Percentiles rank a stretch among this genome's conserved stretches.
These are phyloP conservation scores for Elongisporangium undulatum DNA, from an alignment of 352 stramenopile genomes.

Conservation along the genomic window DNA sequence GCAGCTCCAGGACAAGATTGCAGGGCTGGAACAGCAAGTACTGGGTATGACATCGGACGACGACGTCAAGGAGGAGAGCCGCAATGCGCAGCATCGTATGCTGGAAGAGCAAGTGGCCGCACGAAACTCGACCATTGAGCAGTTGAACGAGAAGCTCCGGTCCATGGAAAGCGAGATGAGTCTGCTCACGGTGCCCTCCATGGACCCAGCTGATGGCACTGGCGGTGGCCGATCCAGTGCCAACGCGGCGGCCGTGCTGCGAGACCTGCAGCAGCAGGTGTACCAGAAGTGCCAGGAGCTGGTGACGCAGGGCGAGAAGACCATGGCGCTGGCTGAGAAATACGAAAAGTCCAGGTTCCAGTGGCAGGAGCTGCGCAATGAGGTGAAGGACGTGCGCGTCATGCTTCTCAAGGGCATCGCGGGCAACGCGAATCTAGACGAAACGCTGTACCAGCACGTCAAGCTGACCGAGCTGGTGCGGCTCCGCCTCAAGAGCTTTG, in stretches of 20 bases:
- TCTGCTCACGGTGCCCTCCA: constrained; percentile 28
- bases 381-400: constrained; percentile 46
- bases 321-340: constrained; percentile 35
- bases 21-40: constrained; percentile 13
- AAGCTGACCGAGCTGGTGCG: constrained; percentile 66
- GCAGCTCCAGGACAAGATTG: constrained; percentile 25
- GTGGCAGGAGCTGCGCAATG: constrained; percentile 38
- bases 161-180: constrained; percentile 50
- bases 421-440: constrained; percentile 37
- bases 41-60: constrained; percentile 19
- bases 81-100: constrained; percentile 26
- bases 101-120: constrained; percentile 30
- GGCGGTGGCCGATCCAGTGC: constrained; percentile 5
- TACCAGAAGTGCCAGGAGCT: constrained; percentile 73
- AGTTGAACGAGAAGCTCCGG: constrained; percentile 29
- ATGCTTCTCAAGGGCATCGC: constrained; percentile 51
- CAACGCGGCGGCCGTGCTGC: constrained; percentile 13
- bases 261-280: constrained; percentile 63
- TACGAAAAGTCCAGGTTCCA: constrained; percentile 41
- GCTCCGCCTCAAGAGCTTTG: constrained; percentile 53
- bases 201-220: constrained; percentile 13
- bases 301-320: constrained; percentile 69
- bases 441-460: constrained; percentile 64
- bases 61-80: constrained; percentile 28
- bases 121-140: constrained; percentile 26